Base-by-base conservation (phyloP, 164 flowering plant species). In the Berberis vulgaris region DNA sequence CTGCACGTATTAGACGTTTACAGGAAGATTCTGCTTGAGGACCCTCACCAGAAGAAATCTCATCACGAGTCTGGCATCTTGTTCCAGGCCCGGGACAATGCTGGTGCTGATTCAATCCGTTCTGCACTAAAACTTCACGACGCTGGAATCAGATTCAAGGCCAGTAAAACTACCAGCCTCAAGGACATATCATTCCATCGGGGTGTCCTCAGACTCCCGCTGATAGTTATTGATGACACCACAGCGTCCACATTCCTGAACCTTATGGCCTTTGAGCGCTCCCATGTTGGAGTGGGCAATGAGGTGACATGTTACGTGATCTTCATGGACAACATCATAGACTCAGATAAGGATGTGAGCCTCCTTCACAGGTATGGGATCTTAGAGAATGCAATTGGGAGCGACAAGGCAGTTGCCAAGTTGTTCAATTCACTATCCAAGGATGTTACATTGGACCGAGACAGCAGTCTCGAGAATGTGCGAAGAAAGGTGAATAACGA, bases 281-380 rank as follows among this genome's bases (percentile, higher is more conserved):
- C 72, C 64, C 86, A 82, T 47, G 85, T 75, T 0, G 83, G 86
- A 39, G 82, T 73, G 1, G 84, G 86, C 43, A 77, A 72, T 13
- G 83, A 81, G 55, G 78, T 82, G 54, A 79, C 85, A 0, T 74
- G 85, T 1, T 84, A 78, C 65, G 62, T 78, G 1, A 79, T 72
- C 59, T 81, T 83, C 77, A 85, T 85, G 85, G 84, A 81, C 73
- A 78, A 75, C 70, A 68, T 85, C 47, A 81, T 85, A 8, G 85
- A 83, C 65, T 71, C 71, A 2, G 74, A 72, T 0, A 67, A 40
- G 54, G 89, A 81, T 41, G 87, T 83, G 7, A 75, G 65, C n/a
- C 77, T 77, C 3, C 70, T 78, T 38, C 78, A 75, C 49, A 63
- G 73, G 0, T 54, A 64, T 10, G 79, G 81, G 39, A 81, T 85